phyloP scores from a whole-genome alignment of 1,284 basidiomycete species.

The Cystobasidium slooffiae region DNA sequence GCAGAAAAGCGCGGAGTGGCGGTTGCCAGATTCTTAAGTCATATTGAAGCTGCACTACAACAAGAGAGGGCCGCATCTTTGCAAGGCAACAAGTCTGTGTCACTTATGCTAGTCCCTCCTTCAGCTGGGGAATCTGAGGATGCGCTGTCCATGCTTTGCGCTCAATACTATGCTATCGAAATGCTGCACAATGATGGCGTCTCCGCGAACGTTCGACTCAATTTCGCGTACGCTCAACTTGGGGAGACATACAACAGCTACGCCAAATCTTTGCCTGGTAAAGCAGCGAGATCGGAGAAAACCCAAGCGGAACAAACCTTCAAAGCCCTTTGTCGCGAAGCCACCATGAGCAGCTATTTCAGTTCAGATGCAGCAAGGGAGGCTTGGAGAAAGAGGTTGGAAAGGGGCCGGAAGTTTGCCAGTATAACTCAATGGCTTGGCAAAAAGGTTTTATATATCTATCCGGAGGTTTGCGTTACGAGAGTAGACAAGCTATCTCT shows the following conservation, averaged over 20 bases:
- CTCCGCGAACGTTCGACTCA: not conserved
- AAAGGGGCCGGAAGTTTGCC: not conserved
- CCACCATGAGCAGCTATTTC: not conserved
- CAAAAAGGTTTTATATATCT: not conserved
- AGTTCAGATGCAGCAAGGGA: not conserved
- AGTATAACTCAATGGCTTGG: not conserved
- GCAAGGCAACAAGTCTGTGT: not conserved
- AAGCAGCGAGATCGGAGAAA: not conserved
- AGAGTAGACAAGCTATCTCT: not conserved
- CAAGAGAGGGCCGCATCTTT: not conserved
- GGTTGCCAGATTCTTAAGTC: not conserved
- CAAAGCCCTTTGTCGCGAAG: constrained; percentile 3
- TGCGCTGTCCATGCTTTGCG: not conserved
- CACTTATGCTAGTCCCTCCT: not conserved
- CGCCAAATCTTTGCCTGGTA: not conserved
- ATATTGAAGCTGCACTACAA: not conserved
- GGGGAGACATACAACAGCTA: not conserved
- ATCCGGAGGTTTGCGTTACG: not conserved
- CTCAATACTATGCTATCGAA: not conserved
- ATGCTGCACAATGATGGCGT: not conserved
- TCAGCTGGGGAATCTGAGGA: not conserved
- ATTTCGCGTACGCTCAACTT: not conserved
- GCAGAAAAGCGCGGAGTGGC: not conserved
- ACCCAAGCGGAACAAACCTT: not conserved
- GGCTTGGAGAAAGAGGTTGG: not conserved